Base-by-base conservation (phyloP, 352 stramenopile genomes). In the Globisporangium polare region DNA sequence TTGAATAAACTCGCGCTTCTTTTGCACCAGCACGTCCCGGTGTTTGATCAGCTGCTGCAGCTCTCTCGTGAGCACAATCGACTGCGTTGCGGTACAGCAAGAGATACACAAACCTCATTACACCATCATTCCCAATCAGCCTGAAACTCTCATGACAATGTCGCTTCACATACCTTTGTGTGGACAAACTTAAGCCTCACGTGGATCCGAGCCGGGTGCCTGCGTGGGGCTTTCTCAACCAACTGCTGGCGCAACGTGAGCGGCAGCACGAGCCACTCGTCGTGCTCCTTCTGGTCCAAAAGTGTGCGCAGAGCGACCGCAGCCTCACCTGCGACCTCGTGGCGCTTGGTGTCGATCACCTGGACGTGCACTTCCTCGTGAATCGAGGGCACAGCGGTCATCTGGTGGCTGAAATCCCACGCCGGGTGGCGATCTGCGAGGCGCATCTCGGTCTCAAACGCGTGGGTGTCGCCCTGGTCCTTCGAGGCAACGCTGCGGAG, bases 181-280 rank as follows among this genome's bases (percentile, higher is more conserved):
- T 92, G 83, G 12, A 60, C 74, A 35, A 92, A 72, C 24, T 52
- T 68, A 18, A 78, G 24, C 18, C 58, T 39, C 18, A 89, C 43
- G 39, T 65, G 75, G 17, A 92, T 51, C 46, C 67, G 69, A 8
- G 80, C 78, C 18, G 73, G 61, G n/a, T 69, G 63, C 0, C 58
- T 31, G 3, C 80, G 76, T 13, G 66, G 58, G 0, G 49, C 49
- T 49, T 69, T 75, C 60, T 92, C 83, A 2, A 88, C 46, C 5
- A 84, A 58, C 58, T 89, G 78, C 59, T 92, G 83, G 0, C 72
- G 67, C 17, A 92, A 59, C 27, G 83, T 92, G 33, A 72, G 78
- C 35, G 73, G 78, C 39, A 92, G 55, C 0, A 77, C 47, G 42
- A 81, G 58, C 80, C 83, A 89, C n/a, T 78, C 63, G 12, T 75